phyloP scores from a whole-genome alignment of 1,284 basidiomycete genomes.

The Boletus mariae region DNA sequence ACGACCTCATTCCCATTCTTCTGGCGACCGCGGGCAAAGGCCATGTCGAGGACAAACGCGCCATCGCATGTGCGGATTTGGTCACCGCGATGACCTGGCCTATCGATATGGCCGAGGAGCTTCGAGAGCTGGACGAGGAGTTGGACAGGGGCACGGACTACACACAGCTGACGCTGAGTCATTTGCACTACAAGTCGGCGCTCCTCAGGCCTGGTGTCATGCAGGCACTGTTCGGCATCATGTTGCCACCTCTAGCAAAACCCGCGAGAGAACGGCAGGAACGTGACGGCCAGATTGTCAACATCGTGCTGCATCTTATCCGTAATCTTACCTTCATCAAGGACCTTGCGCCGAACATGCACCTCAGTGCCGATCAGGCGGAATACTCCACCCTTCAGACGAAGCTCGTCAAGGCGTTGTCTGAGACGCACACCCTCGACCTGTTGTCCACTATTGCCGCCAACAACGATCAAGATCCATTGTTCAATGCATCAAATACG shows the following conservation, averaged over 20 bases:
- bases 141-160: conserved; percentile 79
- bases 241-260: conserved; percentile 68
- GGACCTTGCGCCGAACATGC: conserved; percentile 69
- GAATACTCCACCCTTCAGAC: conserved; percentile 77
- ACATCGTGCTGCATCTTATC: conserved; percentile 83
- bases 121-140: conserved; percentile 84
- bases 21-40: conserved; percentile 76
- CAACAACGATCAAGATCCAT: conserved; percentile 63
- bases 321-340: conserved; percentile 89
- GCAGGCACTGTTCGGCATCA: conserved; percentile 64
- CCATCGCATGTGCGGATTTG: conserved; percentile 82
- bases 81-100: conserved; percentile 97
- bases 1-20: conserved; percentile 85
- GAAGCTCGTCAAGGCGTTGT: conserved; percentile 67
- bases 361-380: conserved; percentile 69
- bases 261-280: conserved; percentile 61
- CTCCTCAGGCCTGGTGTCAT: conserved; percentile 65
- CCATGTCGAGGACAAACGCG: conserved; percentile 77
- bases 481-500: conserved; percentile 83
- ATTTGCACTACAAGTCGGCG: conserved; percentile 84
- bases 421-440: conserved; percentile 71
- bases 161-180: conserved; percentile 74
- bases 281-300: conserved; percentile 82
- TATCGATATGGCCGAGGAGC: conserved; percentile 87
- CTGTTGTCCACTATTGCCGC: conserved; percentile 82